Conservation (phyloP, 345 rosid species). For the Populus alba region DNA sequence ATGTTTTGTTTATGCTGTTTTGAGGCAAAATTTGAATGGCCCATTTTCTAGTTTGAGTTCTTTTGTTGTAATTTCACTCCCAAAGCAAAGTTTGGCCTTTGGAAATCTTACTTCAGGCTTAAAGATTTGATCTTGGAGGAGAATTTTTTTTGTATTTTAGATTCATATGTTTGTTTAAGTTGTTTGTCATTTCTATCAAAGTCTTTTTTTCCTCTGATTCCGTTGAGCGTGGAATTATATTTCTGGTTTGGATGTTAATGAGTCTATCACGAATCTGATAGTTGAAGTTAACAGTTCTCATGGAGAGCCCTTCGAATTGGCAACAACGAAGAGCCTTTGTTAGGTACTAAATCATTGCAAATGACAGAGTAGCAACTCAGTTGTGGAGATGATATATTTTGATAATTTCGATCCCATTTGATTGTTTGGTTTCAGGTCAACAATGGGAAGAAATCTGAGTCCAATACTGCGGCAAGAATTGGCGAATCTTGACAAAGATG, state of each 20-base stretch:
- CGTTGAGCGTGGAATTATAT: not conserved
- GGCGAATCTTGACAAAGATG: slow-evolving; percentile 84
- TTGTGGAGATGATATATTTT: not conserved
- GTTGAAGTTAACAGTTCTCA: not conserved
- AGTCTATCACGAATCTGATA: not conserved
- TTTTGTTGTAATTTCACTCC: not conserved
- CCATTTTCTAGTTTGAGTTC: not conserved
- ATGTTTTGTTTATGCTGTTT: not conserved
- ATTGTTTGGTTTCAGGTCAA: slow-evolving; percentile 28
- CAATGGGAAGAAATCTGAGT: slow-evolving; percentile 71
- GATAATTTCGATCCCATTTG: not conserved
- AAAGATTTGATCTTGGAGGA: not conserved
- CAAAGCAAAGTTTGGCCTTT: not conserved
- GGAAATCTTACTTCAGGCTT: not conserved
- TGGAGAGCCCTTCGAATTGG: not conserved
- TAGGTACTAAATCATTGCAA: not conserved
- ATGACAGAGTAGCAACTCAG: not conserved
- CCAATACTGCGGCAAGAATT: slow-evolving; percentile 65
- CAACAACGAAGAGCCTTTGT: not conserved
- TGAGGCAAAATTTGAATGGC: not conserved
- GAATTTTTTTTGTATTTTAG: not conserved
- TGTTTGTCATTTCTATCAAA: not conserved
- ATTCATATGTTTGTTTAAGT: not conserved
- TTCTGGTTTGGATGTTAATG: not conserved
- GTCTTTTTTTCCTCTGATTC: not conserved